phyloP scores from a whole-genome alignment of 2,329 filamentous ascomycete species.

The Aspergillaceae sp. region DNA sequence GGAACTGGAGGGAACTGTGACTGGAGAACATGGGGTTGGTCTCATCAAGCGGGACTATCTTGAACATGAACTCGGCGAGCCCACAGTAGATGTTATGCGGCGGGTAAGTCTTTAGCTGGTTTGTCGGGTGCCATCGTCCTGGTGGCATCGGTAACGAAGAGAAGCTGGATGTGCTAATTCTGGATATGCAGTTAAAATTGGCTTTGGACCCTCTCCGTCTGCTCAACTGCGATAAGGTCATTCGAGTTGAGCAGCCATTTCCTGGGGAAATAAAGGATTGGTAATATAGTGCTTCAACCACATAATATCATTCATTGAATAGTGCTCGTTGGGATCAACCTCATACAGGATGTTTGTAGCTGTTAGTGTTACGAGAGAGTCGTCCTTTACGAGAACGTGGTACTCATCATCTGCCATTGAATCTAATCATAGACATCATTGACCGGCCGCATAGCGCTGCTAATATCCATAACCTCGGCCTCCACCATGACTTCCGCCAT shows the following conservation, averaged over 20 bases:
- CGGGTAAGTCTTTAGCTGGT: constrained; percentile 36
- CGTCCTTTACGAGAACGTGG: too few relatives aligned
- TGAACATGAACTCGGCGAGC: constrained; percentile 52
- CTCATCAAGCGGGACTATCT: constrained; percentile 61
- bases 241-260: constrained; percentile 46
- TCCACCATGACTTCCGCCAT: background rate
- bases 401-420: too few relatives aligned
- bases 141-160: background rate
- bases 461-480: background rate
- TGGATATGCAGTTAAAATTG: constrained; percentile 47
- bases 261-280: constrained; percentile 42
- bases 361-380: too few relatives aligned
- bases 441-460: background rate
- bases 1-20: constrained; percentile 63
- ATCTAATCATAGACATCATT: too few relatives aligned
- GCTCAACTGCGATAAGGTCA: constrained; percentile 57
- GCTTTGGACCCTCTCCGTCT: constrained; percentile 58
- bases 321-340: too few relatives aligned
- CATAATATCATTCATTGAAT: too few relatives aligned
- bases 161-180: constrained; percentile 9
- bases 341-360: too few relatives aligned
- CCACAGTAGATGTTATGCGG: constrained; percentile 57
- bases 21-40: constrained; percentile 63
- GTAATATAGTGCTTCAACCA: constrained; percentile 17
- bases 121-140: background rate